Base-by-base conservation (phyloP, 108 stramenopile genomes). In the Hondaea fermentalgiana region DNA sequence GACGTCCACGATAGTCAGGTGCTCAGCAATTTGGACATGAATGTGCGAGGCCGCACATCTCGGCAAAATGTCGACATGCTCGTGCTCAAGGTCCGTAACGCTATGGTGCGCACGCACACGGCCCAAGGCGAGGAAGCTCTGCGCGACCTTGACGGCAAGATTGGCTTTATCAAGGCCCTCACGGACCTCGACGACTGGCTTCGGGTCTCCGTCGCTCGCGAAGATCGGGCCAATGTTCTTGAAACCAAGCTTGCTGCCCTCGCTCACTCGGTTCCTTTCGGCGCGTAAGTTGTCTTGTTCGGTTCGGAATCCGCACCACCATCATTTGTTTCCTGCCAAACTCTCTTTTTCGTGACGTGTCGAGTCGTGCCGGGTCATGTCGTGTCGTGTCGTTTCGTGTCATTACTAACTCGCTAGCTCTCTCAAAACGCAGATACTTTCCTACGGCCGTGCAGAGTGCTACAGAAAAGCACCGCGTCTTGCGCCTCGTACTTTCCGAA, bases 171-270 rank as follows among this genome's bases (percentile, higher is more conserved):
- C 76, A 83, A 83, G 51, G 51, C 76, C 1, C 51, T 83, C 3
- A 83, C 76, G 14, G 76, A 83, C 23, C 51, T 83, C 25, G 76
- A 83, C 51, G 76, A 83, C 12, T 83, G 76, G 76, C 76, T 83
- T 6, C 76, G 76, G 10, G 49, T 35, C 0, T 83, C 76, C 10
- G 76, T 83, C 51, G 49, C 76, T 12, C 76, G 76, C 76, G 76
- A 83, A 23, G 76, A 83, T 12, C 76, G 76, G 1, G n/a, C 49
- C 45, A 53, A 83, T 8, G 1, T 83, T 23, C 76, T 83, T 16
- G 76, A 83, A 23, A 12, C 19, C n/a, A 83, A 83, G 51, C 51
- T 83, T 6, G n/a, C 45, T 6, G 45, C 76, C 12, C 51, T 83
- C 25, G 45, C 76, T 6, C 49, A 53, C 28, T 21, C 76, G n/a